Base-by-base conservation (phyloP, 2,329 filamentous ascomycete species). In the Fusarium pseudograminearum region DNA sequence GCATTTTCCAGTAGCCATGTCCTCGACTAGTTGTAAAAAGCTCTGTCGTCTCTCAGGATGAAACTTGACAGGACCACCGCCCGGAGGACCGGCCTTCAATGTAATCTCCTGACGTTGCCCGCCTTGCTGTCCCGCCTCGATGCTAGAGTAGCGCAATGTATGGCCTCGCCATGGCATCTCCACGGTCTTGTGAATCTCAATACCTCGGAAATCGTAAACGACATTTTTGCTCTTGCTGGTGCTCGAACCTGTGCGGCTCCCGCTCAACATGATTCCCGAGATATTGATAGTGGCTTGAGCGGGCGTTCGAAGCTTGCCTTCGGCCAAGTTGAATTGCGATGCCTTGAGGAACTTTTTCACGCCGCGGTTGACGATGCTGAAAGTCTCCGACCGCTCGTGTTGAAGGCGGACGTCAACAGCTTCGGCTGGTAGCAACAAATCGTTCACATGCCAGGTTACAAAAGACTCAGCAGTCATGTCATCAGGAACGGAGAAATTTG, bases 31-130 rank as follows among this genome's bases (percentile, higher is more conserved):
- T 26, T 72, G 54, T 26, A 79, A 51, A 51, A 78, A 80, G 15
- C 34, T 58, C 9, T 65, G 41, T 3, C 53, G 65, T 47, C 57
- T 45, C 14, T 60, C 41, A 2, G 20, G 20, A 20, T 40, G 36
- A 38, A 72, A 69, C 20, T 47, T 41, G 7, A n/a, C 9, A 1
- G 20, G 41, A 1, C 33, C 9, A 2, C 45, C 46, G 8, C 20
- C 30, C 4, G 52, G 50, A 14, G n/a, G 46, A 5, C 71, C 64
- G 18, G 67, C 58, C 22, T 71, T 62, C 20, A 89, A 79, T 3
- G 79, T 81, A 26, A 89, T 74, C 71, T 86, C 84, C 22, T 84
- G 81, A n/a, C 84, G 80, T 15, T 82, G 83, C 8, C 85, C 85
- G 51, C 83, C 84, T 61, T 84, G 83, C 52, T 81, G 80, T 0